Evolutionary conservation across 2,329 filamentous ascomycete species (phyloP).

Genomic region (Sporothrix phasma): DNA sequence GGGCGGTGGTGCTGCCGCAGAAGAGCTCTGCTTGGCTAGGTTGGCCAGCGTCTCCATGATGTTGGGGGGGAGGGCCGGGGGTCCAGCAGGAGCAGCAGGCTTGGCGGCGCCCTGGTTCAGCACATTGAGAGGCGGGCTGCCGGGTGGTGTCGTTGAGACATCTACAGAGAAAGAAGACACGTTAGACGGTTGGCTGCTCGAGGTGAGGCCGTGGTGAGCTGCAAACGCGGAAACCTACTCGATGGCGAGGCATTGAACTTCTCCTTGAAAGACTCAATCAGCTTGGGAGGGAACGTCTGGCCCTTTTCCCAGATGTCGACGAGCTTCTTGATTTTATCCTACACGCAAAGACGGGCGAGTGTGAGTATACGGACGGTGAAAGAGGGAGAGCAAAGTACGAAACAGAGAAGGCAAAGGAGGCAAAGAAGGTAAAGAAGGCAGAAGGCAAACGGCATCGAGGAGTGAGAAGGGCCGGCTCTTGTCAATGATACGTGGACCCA

Average conservation of each 20-base stretch:
- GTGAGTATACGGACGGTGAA: neutral
- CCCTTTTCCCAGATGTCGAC: slow-evolving; percentile 3
- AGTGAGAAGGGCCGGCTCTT: too few species aligned
- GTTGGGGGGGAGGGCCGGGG: slow-evolving; percentile 36
- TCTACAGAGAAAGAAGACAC: slow-evolving; percentile 36
- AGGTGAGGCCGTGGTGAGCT: slow-evolving; percentile 12
- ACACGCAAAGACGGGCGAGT: neutral
- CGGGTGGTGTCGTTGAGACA: slow-evolving; percentile 61
- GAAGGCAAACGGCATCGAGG: neutral
- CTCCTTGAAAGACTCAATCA: slow-evolving; percentile 75
- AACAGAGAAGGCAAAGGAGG: neutral
- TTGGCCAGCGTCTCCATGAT: slow-evolving; percentile 73
- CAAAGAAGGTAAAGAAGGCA: neutral
- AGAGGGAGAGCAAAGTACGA: neutral
- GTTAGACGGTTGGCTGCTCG: neutral
- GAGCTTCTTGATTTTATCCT: slow-evolving; percentile 2
- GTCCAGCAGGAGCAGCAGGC: slow-evolving; percentile 30
- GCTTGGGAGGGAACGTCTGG: slow-evolving; percentile 50
- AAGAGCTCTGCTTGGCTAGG: slow-evolving; percentile 64
- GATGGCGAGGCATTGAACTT: slow-evolving; percentile 55
- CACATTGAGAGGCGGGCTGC: slow-evolving; percentile 44
- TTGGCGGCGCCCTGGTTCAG: slow-evolving; percentile 25
- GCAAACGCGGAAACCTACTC: slow-evolving; percentile 46
- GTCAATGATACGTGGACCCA: too few species aligned
- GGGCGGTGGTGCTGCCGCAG: slow-evolving; percentile 35